Percentiles rank a stretch among this genome's conserved stretches.
Conservation (phyloP, 257 asterid genomes). For the Ocimum tenuiflorum region DNA sequence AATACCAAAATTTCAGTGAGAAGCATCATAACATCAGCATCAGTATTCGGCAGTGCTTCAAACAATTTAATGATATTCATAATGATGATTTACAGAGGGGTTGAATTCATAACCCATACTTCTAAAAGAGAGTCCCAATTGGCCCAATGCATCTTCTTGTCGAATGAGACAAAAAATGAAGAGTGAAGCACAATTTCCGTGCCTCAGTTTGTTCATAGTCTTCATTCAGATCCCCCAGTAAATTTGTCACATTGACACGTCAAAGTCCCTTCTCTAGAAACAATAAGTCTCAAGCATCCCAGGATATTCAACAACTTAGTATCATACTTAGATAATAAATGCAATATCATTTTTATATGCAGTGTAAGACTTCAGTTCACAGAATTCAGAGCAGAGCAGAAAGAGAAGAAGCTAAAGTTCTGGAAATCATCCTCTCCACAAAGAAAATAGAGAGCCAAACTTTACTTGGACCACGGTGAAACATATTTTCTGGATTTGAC, state of each 20-base stretch:
- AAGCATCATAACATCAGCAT: neutral
- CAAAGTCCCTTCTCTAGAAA: neutral
- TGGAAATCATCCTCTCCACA: too few species aligned
- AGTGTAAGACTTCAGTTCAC: too few species aligned
- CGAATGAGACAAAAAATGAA: too few species aligned
- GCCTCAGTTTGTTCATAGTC: too few species aligned
- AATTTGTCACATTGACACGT: neutral
- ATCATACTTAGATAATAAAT: neutral
- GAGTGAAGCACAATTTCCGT: too few species aligned
- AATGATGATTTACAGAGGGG: neutral
- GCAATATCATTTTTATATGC: too few species aligned
- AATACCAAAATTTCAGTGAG: slow-evolving; percentile 7
- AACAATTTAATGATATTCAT: neutral
- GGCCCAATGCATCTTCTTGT: too few species aligned
- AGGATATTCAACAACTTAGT: neutral
- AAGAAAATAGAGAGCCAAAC: too few species aligned
- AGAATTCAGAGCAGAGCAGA: neutral
- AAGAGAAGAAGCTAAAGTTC: too few species aligned
- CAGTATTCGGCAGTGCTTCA: neutral
- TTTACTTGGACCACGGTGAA: neutral
- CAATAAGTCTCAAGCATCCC: neutral
- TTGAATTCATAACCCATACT: neutral
- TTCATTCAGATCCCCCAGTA: neutral
- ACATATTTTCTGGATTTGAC: neutral
- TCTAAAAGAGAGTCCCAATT: too few species aligned